Conservation (phyloP, 225 moss, liverwort and hornwort species). For the Marchantia polymorpha region DNA sequence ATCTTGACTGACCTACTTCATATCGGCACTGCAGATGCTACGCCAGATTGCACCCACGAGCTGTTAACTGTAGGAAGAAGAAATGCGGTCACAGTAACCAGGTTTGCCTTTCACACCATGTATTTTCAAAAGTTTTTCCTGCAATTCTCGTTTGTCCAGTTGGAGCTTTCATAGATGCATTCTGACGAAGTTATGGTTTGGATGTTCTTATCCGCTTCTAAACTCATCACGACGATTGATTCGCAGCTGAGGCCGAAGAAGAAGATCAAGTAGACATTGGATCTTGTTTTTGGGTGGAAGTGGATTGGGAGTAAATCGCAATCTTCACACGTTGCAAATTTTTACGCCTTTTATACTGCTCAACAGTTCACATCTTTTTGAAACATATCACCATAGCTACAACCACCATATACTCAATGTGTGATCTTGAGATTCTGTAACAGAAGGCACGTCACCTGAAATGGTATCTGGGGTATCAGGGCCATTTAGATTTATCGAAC, state of each 20-base stretch:
- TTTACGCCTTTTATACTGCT: background rate
- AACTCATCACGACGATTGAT: background rate
- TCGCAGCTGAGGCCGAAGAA: constrained; percentile 45
- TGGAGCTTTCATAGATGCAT: background rate
- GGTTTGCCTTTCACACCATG: constrained; percentile 15
- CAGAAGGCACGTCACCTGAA: no score
- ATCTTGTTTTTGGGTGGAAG: background rate
- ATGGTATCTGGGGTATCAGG: background rate
- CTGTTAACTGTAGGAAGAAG: constrained; percentile 91
- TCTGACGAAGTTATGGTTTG: background rate
- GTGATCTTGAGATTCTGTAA: no score
- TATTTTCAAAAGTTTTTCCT: background rate
- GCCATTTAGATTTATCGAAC: background rate
- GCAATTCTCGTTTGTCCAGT: background rate
- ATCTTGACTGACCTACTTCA: background rate
- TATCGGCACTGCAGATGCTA: constrained; percentile 53
- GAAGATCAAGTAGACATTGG: constrained; percentile 40
- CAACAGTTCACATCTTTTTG: no score
- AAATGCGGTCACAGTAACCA: constrained; percentile 97
- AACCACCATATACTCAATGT: no score
- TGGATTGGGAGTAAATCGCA: background rate
- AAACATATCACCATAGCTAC: no score
- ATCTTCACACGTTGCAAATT: background rate
- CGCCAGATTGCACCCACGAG: constrained; percentile 81
- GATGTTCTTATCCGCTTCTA: background rate